Evolutionary conservation across 192 early-diverging fungal genomes (phyloP).

Genomic region (Ramicandelaber brevisporus): DNA sequence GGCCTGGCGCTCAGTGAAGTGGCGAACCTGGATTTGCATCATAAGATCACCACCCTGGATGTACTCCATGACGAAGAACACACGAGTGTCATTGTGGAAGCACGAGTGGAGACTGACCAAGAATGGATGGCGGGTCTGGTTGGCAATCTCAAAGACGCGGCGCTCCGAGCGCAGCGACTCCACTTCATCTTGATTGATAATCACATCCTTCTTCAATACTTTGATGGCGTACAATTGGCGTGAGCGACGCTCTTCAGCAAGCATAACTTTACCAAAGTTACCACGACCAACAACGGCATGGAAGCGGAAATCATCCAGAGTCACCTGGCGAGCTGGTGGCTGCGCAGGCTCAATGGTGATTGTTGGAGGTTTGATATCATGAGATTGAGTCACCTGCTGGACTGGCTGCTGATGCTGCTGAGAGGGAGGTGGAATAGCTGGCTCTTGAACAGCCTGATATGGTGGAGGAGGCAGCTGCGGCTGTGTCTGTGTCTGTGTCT

Average conservation of each 20-base stretch:
- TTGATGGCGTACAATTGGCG: conserved; percentile 86
- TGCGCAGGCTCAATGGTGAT: conserved; percentile 8
- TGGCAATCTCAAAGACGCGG: conserved; percentile 77
- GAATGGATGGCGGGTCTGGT: conserved; percentile 79
- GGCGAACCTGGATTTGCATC: conserved; percentile 86
- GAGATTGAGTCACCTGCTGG: conserved; percentile 4
- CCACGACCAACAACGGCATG: conserved; percentile 89
- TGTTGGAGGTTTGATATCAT: conserved; percentile 8
- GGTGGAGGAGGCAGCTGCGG: too few species aligned
- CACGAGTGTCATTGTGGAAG: conserved; percentile 80
- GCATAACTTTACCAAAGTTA: conserved; percentile 98
- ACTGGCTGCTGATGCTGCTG: conserved; percentile 5
- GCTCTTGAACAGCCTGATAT: too few species aligned
- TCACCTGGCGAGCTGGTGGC: conserved; percentile 33
- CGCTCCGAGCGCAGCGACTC: conserved; percentile 85
- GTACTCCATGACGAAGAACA: conserved; percentile 99
- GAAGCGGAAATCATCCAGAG: conserved; percentile 82
- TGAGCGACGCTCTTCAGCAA: conserved; percentile 71
- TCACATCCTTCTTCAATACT: conserved; percentile 93
- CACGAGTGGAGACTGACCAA: conserved; percentile 87
- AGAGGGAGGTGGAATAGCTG: too few species aligned
- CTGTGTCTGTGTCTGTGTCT: too few species aligned
- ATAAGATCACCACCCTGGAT: conserved; percentile 93
- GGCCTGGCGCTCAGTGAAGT: conserved; percentile 73
- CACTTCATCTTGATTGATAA: conserved; percentile 95